Evolutionary conservation across 139 green algal genomes (phyloP).

Genomic region (Choricystis sp.): DNA sequence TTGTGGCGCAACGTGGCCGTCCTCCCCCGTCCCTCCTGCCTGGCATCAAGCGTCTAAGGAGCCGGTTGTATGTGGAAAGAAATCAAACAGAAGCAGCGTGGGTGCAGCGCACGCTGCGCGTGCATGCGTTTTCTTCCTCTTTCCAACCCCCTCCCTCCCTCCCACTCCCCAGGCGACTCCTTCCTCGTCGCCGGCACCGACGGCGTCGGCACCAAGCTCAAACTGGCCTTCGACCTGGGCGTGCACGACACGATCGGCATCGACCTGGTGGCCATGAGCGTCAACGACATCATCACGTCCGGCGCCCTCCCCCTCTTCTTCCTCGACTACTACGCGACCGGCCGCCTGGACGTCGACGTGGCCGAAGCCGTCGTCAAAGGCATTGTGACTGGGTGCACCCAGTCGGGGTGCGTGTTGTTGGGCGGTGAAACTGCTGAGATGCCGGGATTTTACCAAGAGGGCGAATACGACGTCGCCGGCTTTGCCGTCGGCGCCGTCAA

Average conservation of each 20-base stretch:
- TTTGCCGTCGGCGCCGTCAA: conserved; percentile 95
- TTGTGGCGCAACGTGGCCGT: too few relatives aligned
- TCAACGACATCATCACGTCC: conserved; percentile 92
- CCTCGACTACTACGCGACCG: conserved; percentile 94
- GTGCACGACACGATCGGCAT: conserved; percentile 96
- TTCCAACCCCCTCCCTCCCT: background rate
- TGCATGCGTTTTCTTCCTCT: conserved; percentile 2
- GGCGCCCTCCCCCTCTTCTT: conserved; percentile 96
- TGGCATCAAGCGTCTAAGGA: background rate
- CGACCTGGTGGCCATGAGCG: conserved; percentile 91
- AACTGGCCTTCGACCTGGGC: conserved; percentile 89
- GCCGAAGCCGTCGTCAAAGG: conserved; percentile 89
- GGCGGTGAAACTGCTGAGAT: conserved; percentile 97
- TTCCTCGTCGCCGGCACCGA: conserved; percentile 93
- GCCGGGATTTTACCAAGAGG: conserved; percentile 91
- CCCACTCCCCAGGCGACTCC: conserved; percentile 49
- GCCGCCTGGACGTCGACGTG: conserved; percentile 78
- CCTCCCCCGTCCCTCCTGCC: too few relatives aligned
- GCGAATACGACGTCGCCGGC: conserved; percentile 95
- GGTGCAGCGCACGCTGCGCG: background rate
- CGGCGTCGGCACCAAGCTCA: conserved; percentile 96
- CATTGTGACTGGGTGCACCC: conserved; percentile 87
- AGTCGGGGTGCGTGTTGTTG: conserved; percentile 74
- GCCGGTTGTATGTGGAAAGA: background rate
- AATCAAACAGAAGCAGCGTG: background rate